Base-by-base conservation (phyloP, 139 green algal genomes). In the Chara braunii region DNA sequence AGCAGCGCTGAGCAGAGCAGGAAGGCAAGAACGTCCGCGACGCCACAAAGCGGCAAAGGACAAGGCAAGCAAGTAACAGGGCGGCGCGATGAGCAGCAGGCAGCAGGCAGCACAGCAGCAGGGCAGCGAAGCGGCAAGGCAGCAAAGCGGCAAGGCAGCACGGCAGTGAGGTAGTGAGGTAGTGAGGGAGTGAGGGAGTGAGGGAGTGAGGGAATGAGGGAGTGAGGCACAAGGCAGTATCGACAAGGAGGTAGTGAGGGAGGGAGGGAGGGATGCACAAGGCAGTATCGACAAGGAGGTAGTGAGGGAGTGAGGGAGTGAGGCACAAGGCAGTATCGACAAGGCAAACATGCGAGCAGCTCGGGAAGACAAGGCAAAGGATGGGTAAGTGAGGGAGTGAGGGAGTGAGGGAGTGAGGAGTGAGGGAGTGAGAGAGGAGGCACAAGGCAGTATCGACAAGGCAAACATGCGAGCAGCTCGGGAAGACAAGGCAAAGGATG, bases 101-200 rank as follows among this genome's bases (percentile, higher is more conserved):
- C n/a, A n/a, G n/a, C n/a, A 55, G 33, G 8, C 29, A 7, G 14
- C 48, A 55, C 40, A 56, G 50, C 50, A 62, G 53, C 34, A 45
- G 53, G 53, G 53, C 33, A 51, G 53, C 50, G 53, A 6, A 35
- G 36, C 33, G 9, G 53, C 50, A 23, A 45, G 50, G 22, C n/a
- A 59, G 50, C 14, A 23, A 59, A 45, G 48, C n/a, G n/a, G 6
- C 6, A 28, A 55, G 33, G 8, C 29, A 7, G 14, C 48, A 55
- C 40, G 40, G 50, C 50, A 62, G 53, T 29, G 24, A 62, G 53
- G 53, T 32, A 51, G 53, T 59, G 53, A 6, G 53, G 36, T 32
- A 59, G 53, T 59, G 50, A 45, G 50, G 22, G 50, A 59, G 50
- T 18, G 50, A 59, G 14, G 48, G 50, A 45, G 50, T 14, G 50